Conservation (phyloP, 2,329 filamentous ascomycete genomes). For the Sclerotiophoma versabilis region DNA sequence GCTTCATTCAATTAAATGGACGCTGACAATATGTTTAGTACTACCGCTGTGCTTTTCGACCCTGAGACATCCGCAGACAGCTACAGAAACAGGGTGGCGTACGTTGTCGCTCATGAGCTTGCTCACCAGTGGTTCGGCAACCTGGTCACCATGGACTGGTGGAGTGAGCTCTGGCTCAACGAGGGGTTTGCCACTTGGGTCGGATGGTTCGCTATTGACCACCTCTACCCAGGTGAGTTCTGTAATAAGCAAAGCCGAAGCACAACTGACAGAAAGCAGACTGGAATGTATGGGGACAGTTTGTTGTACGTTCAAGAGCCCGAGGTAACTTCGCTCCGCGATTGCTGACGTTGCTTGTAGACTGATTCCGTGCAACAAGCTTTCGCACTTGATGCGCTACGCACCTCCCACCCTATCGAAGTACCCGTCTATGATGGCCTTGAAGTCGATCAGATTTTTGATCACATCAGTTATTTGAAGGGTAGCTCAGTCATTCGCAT, state of each 20-base stretch:
- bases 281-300: slow-evolving; percentile 98
- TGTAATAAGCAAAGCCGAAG: background rate
- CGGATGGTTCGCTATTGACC: slow-evolving; percentile 89
- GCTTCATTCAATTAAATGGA: background rate
- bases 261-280: slow-evolving; percentile 58
- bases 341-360: slow-evolving; percentile 54
- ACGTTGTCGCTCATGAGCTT: slow-evolving; percentile 97
- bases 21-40: slow-evolving; percentile 50
- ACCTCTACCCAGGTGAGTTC: slow-evolving; percentile 76
- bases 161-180: slow-evolving; percentile 88
- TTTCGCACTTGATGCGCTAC: slow-evolving; percentile 86
- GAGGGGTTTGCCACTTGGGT: slow-evolving; percentile 99
- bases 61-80: slow-evolving; percentile 87
- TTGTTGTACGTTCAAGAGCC: slow-evolving; percentile 71
- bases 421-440: slow-evolving; percentile 92
- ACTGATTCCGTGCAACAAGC: slow-evolving; percentile 93
- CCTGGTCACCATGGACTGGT: slow-evolving; percentile 96
- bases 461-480: slow-evolving; percentile 95
- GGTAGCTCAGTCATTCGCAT: slow-evolving; percentile 96
- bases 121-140: slow-evolving; percentile 98
- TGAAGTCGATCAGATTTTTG: slow-evolving; percentile 97
- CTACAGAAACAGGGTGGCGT: slow-evolving; percentile 93
- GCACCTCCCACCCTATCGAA: slow-evolving; percentile 94
- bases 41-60: slow-evolving; percentile 95
- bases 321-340: slow-evolving; percentile 58